Conservation (phyloP, 495 filamentous ascomycete genomes). For the Schizothecium vesticola region DNA sequence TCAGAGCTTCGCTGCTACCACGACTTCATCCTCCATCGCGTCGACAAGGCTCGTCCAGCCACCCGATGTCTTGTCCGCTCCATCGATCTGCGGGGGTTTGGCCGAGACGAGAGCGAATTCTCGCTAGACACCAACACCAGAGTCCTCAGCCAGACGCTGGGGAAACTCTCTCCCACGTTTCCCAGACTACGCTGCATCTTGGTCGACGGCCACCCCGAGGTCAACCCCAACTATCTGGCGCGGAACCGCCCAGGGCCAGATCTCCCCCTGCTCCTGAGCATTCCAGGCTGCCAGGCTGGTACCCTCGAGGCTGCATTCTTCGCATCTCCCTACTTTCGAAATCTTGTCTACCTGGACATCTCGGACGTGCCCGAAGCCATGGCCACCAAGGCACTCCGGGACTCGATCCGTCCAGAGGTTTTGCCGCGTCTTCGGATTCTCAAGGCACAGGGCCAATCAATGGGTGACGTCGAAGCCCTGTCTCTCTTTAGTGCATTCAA, state of each 20-base stretch:
- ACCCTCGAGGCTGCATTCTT: conserved; percentile 30
- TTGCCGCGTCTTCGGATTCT: conserved; percentile 39
- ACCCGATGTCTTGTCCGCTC: conserved; percentile 31
- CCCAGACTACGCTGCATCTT: conserved; percentile 36
- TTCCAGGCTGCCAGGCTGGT: conserved; percentile 24
- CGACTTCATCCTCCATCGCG: conserved; percentile 31
- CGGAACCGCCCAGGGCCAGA: not conserved
- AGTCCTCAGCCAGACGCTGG: conserved; percentile 30
- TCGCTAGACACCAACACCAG: conserved; percentile 23
- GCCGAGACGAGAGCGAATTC: conserved; percentile 29
- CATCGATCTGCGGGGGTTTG: conserved; percentile 36
- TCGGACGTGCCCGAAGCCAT: conserved; percentile 32
- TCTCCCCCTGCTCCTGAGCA: conserved; percentile 29
- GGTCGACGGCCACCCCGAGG: conserved; percentile 32
- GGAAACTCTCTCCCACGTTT: conserved; percentile 23
- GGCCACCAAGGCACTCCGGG: conserved; percentile 19
- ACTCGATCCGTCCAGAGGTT: conserved; percentile 18
- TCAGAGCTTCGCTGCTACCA: conserved; percentile 38
- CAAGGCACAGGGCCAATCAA: conserved; percentile 32
- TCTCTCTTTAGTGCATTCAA: conserved; percentile 28
- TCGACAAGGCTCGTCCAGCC: conserved; percentile 17
- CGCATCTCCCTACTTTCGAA: conserved; percentile 22
- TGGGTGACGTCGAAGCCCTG: conserved; percentile 28
- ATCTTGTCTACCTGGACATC: conserved; percentile 42
- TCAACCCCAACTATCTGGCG: conserved; percentile 27